These are phyloP conservation scores for Stropharia rugosoannulata DNA, from an alignment of 768 basidiomycete genomes.

Conservation along the genomic window DNA sequence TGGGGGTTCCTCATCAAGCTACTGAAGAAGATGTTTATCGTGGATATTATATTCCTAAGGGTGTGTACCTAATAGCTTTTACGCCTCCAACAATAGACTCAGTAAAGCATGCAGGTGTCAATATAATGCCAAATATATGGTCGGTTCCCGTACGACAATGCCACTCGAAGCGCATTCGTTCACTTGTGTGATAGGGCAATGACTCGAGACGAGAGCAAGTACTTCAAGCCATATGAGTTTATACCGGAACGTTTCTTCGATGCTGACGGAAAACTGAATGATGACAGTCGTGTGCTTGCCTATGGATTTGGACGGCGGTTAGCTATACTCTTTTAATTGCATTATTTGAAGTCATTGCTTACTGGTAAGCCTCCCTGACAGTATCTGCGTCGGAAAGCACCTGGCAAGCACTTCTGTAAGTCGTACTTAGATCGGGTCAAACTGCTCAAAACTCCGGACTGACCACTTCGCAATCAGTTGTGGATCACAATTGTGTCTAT, in stretches of 20 bases:
- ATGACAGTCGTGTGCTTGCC: background rate
- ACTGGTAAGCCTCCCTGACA: background rate
- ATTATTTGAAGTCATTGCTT: background rate
- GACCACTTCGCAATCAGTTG: background rate
- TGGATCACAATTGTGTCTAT: background rate
- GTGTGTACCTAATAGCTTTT: too few species aligned
- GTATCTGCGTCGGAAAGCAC: slow-evolving; percentile 6
- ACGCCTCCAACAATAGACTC: too few species aligned
- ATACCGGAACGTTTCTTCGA: slow-evolving; percentile 20
- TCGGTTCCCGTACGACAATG: too few species aligned
- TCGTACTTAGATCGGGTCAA: too few species aligned
- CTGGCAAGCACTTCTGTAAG: slow-evolving; percentile 4
- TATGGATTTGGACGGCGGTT: slow-evolving; percentile 13
- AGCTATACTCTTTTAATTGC: background rate
- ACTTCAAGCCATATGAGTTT: slow-evolving; percentile 18
- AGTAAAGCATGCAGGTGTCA: too few species aligned
- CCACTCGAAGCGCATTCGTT: too few species aligned
- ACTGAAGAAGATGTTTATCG: too few species aligned
- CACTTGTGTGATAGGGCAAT: background rate
- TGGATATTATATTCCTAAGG: too few species aligned
- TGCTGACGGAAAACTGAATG: background rate
- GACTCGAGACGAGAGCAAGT: slow-evolving; percentile 14
- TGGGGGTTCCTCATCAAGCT: too few species aligned
- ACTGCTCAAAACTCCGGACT: too few species aligned
- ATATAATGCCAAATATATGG: too few species aligned